These are phyloP conservation scores for Corchorus capsularis DNA, from an alignment of 345 rosid genomes.

Conservation along the genomic window DNA sequence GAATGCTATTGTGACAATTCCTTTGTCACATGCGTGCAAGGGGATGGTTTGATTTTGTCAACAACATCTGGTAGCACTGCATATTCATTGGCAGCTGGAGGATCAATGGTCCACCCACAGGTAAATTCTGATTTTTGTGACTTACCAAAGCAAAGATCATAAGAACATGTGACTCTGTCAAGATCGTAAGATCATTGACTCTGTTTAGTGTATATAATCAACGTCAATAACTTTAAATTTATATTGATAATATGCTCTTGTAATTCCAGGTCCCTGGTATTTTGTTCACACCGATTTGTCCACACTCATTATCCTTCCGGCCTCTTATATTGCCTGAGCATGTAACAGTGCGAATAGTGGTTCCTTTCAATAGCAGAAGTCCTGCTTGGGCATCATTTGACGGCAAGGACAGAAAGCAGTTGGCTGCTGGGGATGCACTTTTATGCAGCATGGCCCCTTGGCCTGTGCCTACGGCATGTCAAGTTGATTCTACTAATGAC, in stretches of 20 bases:
- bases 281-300: conserved; percentile 97
- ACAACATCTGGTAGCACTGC: conserved; percentile 99
- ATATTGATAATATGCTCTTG: neutral
- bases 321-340: conserved; percentile 96
- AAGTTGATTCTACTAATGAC: conserved; percentile 77
- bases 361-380: conserved; percentile 90
- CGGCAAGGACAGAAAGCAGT: conserved; percentile 84
- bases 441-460: conserved; percentile 98
- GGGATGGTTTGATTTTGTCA: conserved; percentile 90
- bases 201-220: neutral
- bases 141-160: neutral
- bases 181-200: too few relatives aligned
- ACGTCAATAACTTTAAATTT: neutral
- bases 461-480: conserved; percentile 97
- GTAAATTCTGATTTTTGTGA: conserved; percentile 33
- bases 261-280: conserved; percentile 86
- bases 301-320: conserved; percentile 93
- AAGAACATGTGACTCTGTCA: neutral
- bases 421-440: conserved; percentile 75
- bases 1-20: conserved; percentile 96
- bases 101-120: conserved; percentile 99
- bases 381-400: conserved; percentile 97
- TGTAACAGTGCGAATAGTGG: conserved; percentile 82
- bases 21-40: conserved; percentile 97
- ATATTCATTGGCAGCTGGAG: conserved; percentile 97